phyloP scores from a whole-genome alignment of 2,329 filamentous ascomycete species.

The Colletotrichum sp. region DNA sequence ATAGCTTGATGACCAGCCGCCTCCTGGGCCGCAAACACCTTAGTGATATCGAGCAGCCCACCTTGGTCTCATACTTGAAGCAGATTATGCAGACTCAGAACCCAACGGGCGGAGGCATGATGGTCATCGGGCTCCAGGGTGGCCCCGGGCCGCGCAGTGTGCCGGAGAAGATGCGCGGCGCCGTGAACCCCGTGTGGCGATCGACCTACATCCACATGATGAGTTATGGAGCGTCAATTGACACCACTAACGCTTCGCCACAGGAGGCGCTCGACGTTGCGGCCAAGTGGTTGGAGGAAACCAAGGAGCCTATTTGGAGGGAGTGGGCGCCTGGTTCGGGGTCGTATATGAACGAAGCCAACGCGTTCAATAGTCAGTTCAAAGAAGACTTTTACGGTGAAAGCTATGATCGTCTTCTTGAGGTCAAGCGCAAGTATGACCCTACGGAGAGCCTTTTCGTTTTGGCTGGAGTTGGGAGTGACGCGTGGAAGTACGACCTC shows the following conservation, averaged over 20 bases:
- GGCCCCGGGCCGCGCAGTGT: slow-evolving; percentile 4
- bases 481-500: slow-evolving; percentile 23
- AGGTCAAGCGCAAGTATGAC: slow-evolving; percentile 34
- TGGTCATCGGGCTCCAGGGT: slow-evolving; percentile 19
- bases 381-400: slow-evolving; percentile 31
- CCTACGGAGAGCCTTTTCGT: slow-evolving; percentile 32
- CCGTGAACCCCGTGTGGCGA: slow-evolving; percentile 51
- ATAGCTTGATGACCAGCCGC: slow-evolving; percentile 14
- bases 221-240: slow-evolving; percentile 4
- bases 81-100: not conserved
- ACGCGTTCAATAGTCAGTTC: slow-evolving; percentile 33
- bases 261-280: slow-evolving; percentile 30
- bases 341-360: slow-evolving; percentile 34
- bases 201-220: slow-evolving; percentile 40
- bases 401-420: slow-evolving; percentile 28
- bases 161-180: slow-evolving; percentile 16
- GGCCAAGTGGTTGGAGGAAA: slow-evolving; percentile 23
- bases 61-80: slow-evolving; percentile 10
- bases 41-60: not conserved
- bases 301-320: slow-evolving; percentile 31
- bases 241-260: not conserved
- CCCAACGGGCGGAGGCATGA: not conserved
- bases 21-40: slow-evolving; percentile 21
- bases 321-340: slow-evolving; percentile 27
- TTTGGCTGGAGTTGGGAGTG: slow-evolving; percentile 30